Evolutionary conservation across 768 basidiomycete genomes (phyloP), one percentile per base, ranked within the genome.

Genomic region (Xerocomellus dryophilus): DNA sequence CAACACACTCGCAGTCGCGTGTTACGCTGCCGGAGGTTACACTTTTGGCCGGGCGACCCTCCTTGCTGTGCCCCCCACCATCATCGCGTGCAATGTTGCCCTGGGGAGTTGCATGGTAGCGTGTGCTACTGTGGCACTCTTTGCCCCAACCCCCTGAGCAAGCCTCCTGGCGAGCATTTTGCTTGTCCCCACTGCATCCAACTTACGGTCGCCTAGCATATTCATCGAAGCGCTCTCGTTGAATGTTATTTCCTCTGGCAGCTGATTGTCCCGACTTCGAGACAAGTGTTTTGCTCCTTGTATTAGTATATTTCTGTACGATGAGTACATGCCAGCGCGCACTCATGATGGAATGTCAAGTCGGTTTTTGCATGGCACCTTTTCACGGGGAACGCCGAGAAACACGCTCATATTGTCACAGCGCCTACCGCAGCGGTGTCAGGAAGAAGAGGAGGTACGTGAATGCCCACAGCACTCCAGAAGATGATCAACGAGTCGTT

Each of bases 61-160:
- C 23, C 47, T 56, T 10, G 63, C 1, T 0, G 65, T 8, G 0
- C 69, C 68, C 6, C 57, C 67, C 2, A 60, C 55, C 21, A 57
- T 69, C 45, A 1, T 61, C 4, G 63, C 17, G 2, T 69, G 69
- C 8, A 69, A 69, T 3, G 43, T 23, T 3, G 65, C 1, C 7
- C 40, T 68, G 0, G 69, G 68, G 2, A 46, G 50, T 0, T 69
- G 67, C 36, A 70, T 66, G 67, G 61, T 47, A 0, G 47, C 64
- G 2, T 69, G 67, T 11, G 68, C 66, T 1, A 17, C n/a, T 7
- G 34, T 36, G 1, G 61, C 61, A 2, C 58, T 67, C 31, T 0
- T 67, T 25, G 57, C 63, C 2, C 70, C 67, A 4, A 63, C 27
- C n/a, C 67, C 58, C 14, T 71, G 51, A 68, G 25, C 15, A n/a